Evolutionary conservation across 176 grass and related monocot genomes (phyloP).

Genomic region (Carex littledalei): DNA sequence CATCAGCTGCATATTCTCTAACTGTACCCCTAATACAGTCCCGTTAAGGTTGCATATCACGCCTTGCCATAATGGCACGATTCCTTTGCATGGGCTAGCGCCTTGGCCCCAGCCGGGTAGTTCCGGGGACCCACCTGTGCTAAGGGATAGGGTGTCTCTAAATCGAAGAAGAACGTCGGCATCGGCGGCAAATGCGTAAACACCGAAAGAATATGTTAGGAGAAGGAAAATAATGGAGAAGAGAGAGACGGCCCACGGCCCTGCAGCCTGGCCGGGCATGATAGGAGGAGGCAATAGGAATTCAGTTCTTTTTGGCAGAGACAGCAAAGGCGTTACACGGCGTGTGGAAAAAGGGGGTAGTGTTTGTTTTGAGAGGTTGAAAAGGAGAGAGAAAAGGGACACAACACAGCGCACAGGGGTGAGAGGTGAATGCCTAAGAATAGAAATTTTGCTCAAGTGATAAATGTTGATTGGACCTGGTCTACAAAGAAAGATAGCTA

Average conservation of each 20-base stretch:
- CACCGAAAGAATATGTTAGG: neutral
- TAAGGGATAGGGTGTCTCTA: conserved; percentile 14
- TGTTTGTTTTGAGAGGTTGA: conserved; percentile 16
- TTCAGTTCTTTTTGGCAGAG: neutral
- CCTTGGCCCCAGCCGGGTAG: conserved; percentile 24
- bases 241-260: conserved; percentile 23
- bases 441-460: conserved; percentile 25
- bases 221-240: conserved; percentile 23
- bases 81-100: conserved; percentile 5
- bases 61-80: neutral
- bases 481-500: neutral
- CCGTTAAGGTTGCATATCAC: conserved; percentile 22
- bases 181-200: neutral
- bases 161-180: conserved; percentile 35
- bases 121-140: neutral
- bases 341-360: conserved; percentile 21
- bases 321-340: neutral
- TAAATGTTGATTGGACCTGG: neutral
- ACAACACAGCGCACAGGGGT: neutral
- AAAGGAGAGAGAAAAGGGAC: conserved; percentile 18
- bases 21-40: conserved; percentile 33
- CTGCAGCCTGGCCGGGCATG: conserved; percentile 51
- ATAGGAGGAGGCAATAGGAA: neutral
- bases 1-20: conserved; percentile 54
- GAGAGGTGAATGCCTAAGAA: conserved; percentile 44